Percentiles rank a stretch among this genome's conserved stretches.
phyloP scores from a whole-genome alignment of 2,329 filamentous ascomycete genomes.

The Neopestalotiopsis sp. region DNA sequence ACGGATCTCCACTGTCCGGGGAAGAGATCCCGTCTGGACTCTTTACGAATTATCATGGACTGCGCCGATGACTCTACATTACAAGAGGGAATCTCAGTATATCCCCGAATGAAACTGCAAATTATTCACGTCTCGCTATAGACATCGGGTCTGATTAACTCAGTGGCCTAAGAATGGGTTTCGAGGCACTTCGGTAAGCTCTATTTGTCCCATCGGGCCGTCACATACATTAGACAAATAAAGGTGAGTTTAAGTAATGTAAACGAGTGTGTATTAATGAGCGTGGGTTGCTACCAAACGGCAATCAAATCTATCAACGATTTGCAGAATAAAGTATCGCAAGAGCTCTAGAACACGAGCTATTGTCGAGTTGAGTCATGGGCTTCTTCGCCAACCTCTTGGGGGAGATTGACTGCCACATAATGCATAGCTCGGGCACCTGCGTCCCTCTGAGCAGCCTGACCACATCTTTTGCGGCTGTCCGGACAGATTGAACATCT shows the following conservation, averaged over 20 bases:
- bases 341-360: constrained; percentile 2
- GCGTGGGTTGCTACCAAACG: constrained; percentile 15
- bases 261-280: constrained; percentile 35
- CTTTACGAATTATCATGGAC: background rate
- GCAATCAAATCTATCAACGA: constrained; percentile 21
- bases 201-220: too few species aligned
- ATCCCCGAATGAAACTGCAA: too few species aligned
- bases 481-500: background rate
- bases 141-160: too few species aligned
- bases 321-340: constrained; percentile 2
- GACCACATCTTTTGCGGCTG: background rate
- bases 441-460: background rate
- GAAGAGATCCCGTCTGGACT: background rate
- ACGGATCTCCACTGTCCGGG: too few species aligned
- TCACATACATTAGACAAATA: too few species aligned
- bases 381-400: background rate
- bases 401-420: background rate
- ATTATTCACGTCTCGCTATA: too few species aligned
- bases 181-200: too few species aligned
- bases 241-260: background rate
- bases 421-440: background rate
- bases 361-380: background rate
- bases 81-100: too few species aligned
- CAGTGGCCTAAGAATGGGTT: too few species aligned
- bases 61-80: too few species aligned